Base-by-base conservation (phyloP, 441 rosid species). In the Cnidoscolus chayamansa region DNA sequence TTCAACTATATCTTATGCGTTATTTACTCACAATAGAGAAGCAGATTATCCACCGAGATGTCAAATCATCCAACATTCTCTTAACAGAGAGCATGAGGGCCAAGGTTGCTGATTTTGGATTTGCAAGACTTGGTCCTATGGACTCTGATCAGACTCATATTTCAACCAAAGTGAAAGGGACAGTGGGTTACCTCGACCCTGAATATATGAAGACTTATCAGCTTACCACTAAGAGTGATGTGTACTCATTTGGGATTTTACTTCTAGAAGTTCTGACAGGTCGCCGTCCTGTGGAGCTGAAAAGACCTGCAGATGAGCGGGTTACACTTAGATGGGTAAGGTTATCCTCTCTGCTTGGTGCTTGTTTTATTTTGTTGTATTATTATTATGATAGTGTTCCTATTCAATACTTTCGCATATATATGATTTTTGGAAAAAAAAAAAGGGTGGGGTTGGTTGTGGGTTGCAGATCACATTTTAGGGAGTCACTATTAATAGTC, bases 71-170 rank as follows among this genome's bases (percentile, higher is more conserved):
- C 57, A 94, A 94, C 86, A 89, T 94, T 77, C 94, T 94, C 77
- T 80, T 92, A 68, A 92, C 97, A 30, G 94, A 87, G 71, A 86
- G 85, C 79, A 81, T 94, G 97, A 87, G 93, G 83, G 97, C 97
- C 71, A 94, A 94, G 83, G 97, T 94, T 67, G 92, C 97, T 16
- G 97, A 92, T 81, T 94, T 94, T 57, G 99, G 99, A 45, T 94
- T 94, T 58, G 97, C 97, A 35, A 87, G 92, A 85, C 81, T 84
- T 16, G 97, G 96, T 72, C 78, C 91, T 0, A 68, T 81, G 71
- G 97, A 92, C 65, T 12, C 90, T 5, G 92, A 92, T 65, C 78
- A 79, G 63, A 94, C 97, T 47, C 97, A 92, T 63, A 82, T 94
- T 54, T 84, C 92, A 62, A 94, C 99, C 51, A 84, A 86, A 82